Base-by-base conservation (phyloP, 805 yeast species). In the Candida insectorum region DNA sequence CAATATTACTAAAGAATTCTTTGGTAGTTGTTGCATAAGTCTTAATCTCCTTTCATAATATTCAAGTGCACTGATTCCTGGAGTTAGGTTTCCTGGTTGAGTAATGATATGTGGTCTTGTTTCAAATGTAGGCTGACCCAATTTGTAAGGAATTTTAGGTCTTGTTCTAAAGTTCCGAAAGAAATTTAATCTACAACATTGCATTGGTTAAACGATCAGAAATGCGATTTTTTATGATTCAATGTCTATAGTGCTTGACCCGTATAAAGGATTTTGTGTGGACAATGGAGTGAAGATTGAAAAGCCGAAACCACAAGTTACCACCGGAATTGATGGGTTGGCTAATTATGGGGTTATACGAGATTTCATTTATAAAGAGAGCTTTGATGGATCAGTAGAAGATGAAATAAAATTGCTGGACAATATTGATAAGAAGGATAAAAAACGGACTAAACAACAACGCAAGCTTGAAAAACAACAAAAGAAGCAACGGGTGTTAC, bases 111-210 rank as follows among this genome's bases (percentile, higher is more conserved):
- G 72, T 0, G 95, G 94, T 36, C 96, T 67, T 0, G 95, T 89
- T 49, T 87, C 96, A 49, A 72, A 76, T 10, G 86, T 63, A 0
- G 97, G 93, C 60, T 91, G 98, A 1, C 97, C 97, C 1, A 85
- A 64, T 19, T 70, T 62, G 44, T 71, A 58, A 7, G 38, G 38
- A 10, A 30, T 14, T 12, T 21, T 25, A 12, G 38, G 38, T 28
- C 38, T 28, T 6, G 30, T 23, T 17, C 37, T 16, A 19, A 34
- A 34, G 6, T 28, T 15, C 27, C 37, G n/a, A n/a, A n/a, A n/a
- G n/a, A n/a, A n/a, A n/a, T n/a, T n/a, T n/a, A n/a, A n/a, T n/a
- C n/a, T n/a, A n/a, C n/a, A n/a, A n/a, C n/a, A n/a, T n/a, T n/a
- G n/a, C n/a, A n/a, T n/a, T n/a, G n/a, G n/a, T n/a, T n/a, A n/a